Conservation (phyloP, 1,284 basidiomycete genomes). For the Leccinum pallidistipes region DNA sequence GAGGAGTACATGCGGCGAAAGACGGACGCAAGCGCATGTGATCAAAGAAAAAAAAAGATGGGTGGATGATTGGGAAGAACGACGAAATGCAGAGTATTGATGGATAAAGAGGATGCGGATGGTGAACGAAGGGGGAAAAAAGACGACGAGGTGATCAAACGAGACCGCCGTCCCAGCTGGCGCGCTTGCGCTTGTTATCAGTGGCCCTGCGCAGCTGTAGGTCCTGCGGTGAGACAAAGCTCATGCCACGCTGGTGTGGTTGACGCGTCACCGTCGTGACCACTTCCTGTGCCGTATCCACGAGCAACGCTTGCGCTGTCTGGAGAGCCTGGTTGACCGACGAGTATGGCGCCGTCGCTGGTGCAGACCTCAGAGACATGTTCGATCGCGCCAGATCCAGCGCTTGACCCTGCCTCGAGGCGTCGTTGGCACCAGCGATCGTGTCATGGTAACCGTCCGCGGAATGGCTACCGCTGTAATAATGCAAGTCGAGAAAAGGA, state of each 20-base stretch:
- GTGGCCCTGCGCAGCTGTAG: constrained; percentile 51
- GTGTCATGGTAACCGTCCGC: constrained; percentile 29
- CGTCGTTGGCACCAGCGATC: constrained; percentile 19
- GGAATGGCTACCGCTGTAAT: constrained; percentile 45
- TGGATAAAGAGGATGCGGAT: constrained; percentile 14
- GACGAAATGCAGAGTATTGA: constrained; percentile 10
- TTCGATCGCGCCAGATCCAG: constrained; percentile 58
- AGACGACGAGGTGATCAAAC: constrained; percentile 17
- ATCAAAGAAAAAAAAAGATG: neutral
- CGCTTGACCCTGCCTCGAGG: constrained; percentile 54
- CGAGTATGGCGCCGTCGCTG: constrained; percentile 29
- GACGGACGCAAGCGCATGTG: constrained; percentile 3
- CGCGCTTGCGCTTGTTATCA: constrained; percentile 70
- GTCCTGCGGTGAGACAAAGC: constrained; percentile 66
- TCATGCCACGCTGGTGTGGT: constrained; percentile 58
- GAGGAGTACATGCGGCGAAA: constrained; percentile 4
- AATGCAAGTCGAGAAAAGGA: constrained; percentile 74
- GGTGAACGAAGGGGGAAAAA: neutral
- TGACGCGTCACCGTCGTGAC: constrained; percentile 23
- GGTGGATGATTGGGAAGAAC: constrained; percentile 1
- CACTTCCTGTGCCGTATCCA: constrained; percentile 18
- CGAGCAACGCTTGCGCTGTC: constrained; percentile 26
- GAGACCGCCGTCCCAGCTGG: constrained; percentile 69
- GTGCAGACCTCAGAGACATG: constrained; percentile 35
- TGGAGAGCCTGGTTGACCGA: constrained; percentile 34